Evolutionary conservation across 257 asterid genomes (phyloP), one percentile per base, ranked within the genome.

Genomic region (Coffea canephora): DNA sequence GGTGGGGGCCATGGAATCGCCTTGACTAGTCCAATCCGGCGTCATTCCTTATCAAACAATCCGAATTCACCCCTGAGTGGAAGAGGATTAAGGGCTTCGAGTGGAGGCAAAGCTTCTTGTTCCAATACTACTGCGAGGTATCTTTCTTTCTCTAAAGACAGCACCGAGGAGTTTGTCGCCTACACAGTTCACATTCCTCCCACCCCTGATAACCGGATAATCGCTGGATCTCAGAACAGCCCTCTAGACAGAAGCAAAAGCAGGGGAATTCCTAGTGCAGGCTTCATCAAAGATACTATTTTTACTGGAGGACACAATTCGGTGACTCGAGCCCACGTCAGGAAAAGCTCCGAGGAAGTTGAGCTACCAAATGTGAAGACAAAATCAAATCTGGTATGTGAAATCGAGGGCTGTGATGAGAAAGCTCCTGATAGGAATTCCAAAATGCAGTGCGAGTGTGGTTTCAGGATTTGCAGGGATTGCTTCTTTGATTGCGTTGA

Each of bases 111-210:
- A 49, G 81, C 81, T 76, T 83, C 93, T 68, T 73, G 87, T 4
- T 6, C 65, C 46, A 65, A n/a, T 41, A 31, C 91, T 41, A 31
- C 91, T 2, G 92, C 89, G 21, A 86, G 97, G 69, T 89, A 88
- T 76, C 92, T 95, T 25, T 88, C 97, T 14, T 76, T 92, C 77
- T 88, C 96, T 4, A 92, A 91, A 80, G 97, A 93, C 77, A 87
- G 93, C 78, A 64, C 86, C 0, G 98, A 95, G 2, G 98, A 95
- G 67, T 92, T 83, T 74, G 97, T 91, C 0, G 96, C 94, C 8
- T 95, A 95, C 86, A 93, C 97, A 0, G 99, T 95, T 43, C 99
- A 95, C 4, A 91, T 93, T 34, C 98, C 99, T n/a, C 90, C 89
- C 1, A 95, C 97, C 8, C 98, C 99, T 0, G 97, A 95, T 27